These are phyloP conservation scores for Trichoderma hamatum DNA, from an alignment of 2,329 filamentous ascomycete genomes.

Conservation along the genomic window DNA sequence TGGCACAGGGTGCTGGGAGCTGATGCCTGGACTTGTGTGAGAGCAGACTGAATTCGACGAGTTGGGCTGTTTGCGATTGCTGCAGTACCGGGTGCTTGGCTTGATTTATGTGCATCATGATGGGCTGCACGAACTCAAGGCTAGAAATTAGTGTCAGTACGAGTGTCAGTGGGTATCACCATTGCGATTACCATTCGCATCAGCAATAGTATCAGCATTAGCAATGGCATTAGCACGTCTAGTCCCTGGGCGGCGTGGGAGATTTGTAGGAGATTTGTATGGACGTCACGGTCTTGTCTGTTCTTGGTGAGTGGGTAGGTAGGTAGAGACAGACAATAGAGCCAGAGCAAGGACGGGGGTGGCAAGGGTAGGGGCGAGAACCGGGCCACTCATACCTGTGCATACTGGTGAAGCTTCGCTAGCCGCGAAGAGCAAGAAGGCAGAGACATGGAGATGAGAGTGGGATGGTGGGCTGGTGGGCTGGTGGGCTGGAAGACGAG, in stretches of 20 bases:
- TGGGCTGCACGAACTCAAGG: neutral
- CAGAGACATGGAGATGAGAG: neutral
- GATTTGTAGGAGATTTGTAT: neutral
- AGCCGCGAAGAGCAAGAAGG: neutral
- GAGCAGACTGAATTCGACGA: neutral
- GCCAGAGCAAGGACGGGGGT: slow-evolving; percentile 2
- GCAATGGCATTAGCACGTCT: neutral
- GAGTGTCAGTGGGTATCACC: neutral
- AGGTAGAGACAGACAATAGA: neutral
- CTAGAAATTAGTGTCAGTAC: neutral
- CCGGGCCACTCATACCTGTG: neutral
- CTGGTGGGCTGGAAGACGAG: neutral
- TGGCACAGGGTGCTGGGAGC: neutral
- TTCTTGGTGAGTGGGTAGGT: too few species aligned
- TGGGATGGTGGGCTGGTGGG: neutral
- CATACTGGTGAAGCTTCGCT: slow-evolving; percentile 8
- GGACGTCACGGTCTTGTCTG: neutral
- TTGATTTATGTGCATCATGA: neutral
- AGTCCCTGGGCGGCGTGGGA: neutral
- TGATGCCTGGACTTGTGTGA: neutral
- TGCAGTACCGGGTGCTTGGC: neutral
- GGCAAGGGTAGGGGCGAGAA: slow-evolving; percentile 12
- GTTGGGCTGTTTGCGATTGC: neutral
- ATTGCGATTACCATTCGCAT: neutral
- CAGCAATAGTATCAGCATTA: neutral